Evolutionary conservation across 331 rosid genomes (phyloP).

Genomic region (Ulmus americana): DNA sequence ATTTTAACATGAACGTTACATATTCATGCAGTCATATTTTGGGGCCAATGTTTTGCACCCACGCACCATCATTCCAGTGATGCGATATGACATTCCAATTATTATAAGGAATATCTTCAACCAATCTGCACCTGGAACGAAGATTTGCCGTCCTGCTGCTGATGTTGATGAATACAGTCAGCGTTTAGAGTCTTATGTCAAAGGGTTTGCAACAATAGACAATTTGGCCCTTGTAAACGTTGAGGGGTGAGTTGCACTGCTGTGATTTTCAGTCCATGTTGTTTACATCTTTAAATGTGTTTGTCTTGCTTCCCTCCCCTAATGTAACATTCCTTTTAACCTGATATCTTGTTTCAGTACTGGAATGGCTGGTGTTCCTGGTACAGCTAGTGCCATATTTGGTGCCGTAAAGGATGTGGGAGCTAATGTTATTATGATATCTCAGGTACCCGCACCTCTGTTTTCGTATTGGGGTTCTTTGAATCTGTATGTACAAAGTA

Average conservation of each 20-base stretch:
- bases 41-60: constrained; percentile 99
- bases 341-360: constrained; percentile 47
- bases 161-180: constrained; percentile 40
- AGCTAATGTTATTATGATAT: constrained; percentile 98
- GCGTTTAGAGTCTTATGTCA: constrained; percentile 59
- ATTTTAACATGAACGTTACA: constrained; percentile 26
- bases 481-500: constrained; percentile 10
- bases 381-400: constrained; percentile 87
- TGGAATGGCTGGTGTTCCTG: constrained; percentile 99
- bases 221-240: constrained; percentile 91
- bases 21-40: constrained; percentile 77
- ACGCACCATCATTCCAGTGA: constrained; percentile 93
- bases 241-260: constrained; percentile 71
- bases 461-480: constrained; percentile 17
- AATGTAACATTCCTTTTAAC: constrained; percentile 3
- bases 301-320: background rate
- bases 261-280: constrained; percentile 14
- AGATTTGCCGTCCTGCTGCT: constrained; percentile 58
- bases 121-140: constrained; percentile 87
- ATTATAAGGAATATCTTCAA: constrained; percentile 87
- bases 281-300: background rate
- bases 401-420: constrained; percentile 92
- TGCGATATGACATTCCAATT: constrained; percentile 79
- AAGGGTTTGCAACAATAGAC: constrained; percentile 97
- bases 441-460: constrained; percentile 58